A percentile compares a stretch with the other conserved stretches of the same genome.
Evolutionary conservation across 2,329 filamentous ascomycete genomes (phyloP).

Genomic region (Aspergillus felis): DNA sequence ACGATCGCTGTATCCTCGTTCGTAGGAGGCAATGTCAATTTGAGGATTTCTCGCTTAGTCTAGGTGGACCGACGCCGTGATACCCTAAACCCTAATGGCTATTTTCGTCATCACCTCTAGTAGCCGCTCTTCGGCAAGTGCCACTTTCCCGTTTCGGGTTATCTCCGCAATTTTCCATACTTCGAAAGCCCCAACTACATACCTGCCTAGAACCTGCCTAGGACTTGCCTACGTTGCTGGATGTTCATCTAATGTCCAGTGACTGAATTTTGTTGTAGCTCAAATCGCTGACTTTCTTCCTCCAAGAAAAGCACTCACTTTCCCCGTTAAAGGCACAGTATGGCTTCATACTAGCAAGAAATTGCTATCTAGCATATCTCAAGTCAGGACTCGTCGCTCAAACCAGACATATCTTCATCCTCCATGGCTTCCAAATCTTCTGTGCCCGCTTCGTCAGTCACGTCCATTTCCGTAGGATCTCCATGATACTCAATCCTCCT

Average conservation of each 20-base stretch:
- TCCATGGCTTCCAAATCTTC: constrained; percentile 17
- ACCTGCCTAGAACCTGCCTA: constrained; percentile 27
- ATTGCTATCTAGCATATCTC: not conserved
- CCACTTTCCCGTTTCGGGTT: constrained; percentile 8
- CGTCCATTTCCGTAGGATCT: constrained; percentile 14
- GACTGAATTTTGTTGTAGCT: not conserved
- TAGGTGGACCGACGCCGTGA: constrained; percentile 29
- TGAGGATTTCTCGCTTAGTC: constrained; percentile 44
- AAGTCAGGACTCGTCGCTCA: constrained; percentile 2
- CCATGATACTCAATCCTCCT: constrained; percentile 29
- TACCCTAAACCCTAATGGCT: constrained; percentile 41
- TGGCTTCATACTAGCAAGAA: not conserved
- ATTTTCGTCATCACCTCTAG: constrained; percentile 8
- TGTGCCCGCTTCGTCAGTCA: constrained; percentile 10
- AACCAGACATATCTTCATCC: constrained; percentile 10
- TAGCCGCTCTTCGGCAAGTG: constrained; percentile 7
- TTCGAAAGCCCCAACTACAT: constrained; percentile 15
- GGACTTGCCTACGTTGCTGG: constrained; percentile 14
- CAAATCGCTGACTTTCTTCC: not conserved
- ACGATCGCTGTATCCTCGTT: constrained; percentile 37
- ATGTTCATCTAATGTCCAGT: not conserved
- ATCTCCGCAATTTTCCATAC: constrained; percentile 12
- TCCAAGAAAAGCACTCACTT: not conserved
- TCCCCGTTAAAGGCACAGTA: not conserved
- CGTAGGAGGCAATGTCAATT: constrained; percentile 36